phyloP scores from a whole-genome alignment of 164 flowering plant genomes.

The Nymphaea thermarum region DNA sequence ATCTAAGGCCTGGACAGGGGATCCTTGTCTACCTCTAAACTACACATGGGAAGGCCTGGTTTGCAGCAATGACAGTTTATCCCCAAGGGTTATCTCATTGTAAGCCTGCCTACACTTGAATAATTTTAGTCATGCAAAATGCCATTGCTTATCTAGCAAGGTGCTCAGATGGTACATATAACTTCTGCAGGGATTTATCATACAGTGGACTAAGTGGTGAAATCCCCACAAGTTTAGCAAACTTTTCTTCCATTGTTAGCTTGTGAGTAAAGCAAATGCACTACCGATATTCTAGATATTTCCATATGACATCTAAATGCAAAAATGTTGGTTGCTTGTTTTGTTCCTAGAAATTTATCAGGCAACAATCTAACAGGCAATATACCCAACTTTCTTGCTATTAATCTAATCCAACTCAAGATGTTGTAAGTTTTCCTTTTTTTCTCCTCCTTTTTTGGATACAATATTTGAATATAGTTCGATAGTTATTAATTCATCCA shows the following conservation, averaged over 20 bases:
- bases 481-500: neutral
- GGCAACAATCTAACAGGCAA: slow-evolving; percentile 22
- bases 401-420: slow-evolving; percentile 9
- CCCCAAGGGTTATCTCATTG: slow-evolving; percentile 22
- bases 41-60: slow-evolving; percentile 30
- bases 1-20: slow-evolving; percentile 36
- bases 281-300: too few species aligned
- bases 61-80: slow-evolving; percentile 14
- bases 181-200: slow-evolving; percentile 22
- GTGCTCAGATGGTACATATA: neutral
- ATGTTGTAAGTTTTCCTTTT: slow-evolving; percentile 17
- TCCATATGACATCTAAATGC: neutral
- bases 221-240: slow-evolving; percentile 15
- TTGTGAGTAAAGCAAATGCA: slow-evolving; percentile 22
- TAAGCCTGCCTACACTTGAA: slow-evolving; percentile 9
- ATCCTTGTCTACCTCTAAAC: slow-evolving; percentile 33
- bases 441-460: too few species aligned
- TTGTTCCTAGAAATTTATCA: slow-evolving; percentile 13
- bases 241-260: slow-evolving; percentile 15
- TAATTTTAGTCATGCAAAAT: too few species aligned
- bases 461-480: too few species aligned
- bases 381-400: slow-evolving; percentile 20
- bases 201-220: slow-evolving; percentile 26
- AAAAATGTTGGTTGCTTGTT: neutral
- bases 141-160: too few species aligned